Percentiles rank a stretch among this genome's conserved stretches.
phyloP scores from a whole-genome alignment of 139 green algal species.

The Diplosphaera chodatii region DNA sequence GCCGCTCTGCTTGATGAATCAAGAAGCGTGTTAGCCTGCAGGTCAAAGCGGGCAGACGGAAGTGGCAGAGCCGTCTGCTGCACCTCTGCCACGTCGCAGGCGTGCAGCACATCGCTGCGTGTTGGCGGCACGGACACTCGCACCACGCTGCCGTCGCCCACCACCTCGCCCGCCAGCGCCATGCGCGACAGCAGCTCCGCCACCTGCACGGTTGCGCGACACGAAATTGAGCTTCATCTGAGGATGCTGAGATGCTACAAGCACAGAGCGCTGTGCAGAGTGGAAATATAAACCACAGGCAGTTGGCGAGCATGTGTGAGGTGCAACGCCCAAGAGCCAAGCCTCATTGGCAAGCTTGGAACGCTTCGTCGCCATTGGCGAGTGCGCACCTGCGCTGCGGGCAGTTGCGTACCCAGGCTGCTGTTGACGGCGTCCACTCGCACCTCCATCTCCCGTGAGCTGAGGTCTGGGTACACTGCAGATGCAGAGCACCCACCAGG shows the following conservation, averaged over 20 bases:
- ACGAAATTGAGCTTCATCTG: too few species aligned
- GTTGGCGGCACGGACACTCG: slow-evolving; percentile 71
- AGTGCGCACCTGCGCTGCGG: slow-evolving; percentile 22
- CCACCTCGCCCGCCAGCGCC: slow-evolving; percentile 57
- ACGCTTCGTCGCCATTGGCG: too few species aligned
- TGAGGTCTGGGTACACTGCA: slow-evolving; percentile 81
- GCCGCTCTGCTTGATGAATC: too few species aligned
- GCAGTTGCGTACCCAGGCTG: slow-evolving; percentile 66
- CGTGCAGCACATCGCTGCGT: slow-evolving; percentile 88
- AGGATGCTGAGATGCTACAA: too few species aligned
- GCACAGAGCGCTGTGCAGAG: too few species aligned
- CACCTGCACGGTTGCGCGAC: slow-evolving; percentile 37
- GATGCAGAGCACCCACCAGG: too few species aligned
- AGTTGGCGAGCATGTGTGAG: too few species aligned
- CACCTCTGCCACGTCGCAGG: slow-evolving; percentile 90
- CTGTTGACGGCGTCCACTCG: slow-evolving; percentile 74
- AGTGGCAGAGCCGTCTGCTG: background rate
- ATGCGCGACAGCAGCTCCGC: slow-evolving; percentile 76
- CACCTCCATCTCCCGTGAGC: slow-evolving; percentile 52
- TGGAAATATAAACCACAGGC: too few species aligned
- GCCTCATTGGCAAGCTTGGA: too few species aligned
- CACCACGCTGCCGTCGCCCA: slow-evolving; percentile 12
- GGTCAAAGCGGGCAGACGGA: too few species aligned
- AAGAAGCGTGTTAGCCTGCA: too few species aligned
- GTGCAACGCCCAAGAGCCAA: too few species aligned